These are phyloP conservation scores for Cryptosporidium viatorum DNA, from an alignment of 169 alveolate species.

Conservation along the genomic window DNA sequence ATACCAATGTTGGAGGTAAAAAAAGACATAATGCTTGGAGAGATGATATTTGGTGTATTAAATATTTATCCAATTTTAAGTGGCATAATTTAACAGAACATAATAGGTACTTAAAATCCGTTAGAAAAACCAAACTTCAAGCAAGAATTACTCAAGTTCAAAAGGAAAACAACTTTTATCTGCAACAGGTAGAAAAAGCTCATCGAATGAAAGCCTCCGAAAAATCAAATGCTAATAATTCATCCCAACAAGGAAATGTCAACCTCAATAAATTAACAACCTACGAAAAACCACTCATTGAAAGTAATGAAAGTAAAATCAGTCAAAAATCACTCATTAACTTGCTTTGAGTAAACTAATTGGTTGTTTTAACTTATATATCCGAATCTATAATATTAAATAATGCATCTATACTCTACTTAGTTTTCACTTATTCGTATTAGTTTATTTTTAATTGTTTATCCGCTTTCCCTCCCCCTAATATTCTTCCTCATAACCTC, in stretches of 20 bases:
- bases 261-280: neutral
- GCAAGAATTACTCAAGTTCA: constrained; percentile 80
- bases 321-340: constrained; percentile 25
- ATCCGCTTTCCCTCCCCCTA: neutral
- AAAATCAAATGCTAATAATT: neutral
- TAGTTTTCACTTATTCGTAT: neutral
- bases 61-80: constrained; percentile 89
- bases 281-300: neutral
- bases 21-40: constrained; percentile 88
- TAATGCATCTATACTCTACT: neutral
- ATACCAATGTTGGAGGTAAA: constrained; percentile 90
- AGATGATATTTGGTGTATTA: constrained; percentile 92
- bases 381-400: no score
- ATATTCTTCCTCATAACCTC: neutral
- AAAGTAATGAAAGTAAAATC: constrained; percentile 65
- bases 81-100: constrained; percentile 89
- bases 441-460: neutral
- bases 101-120: constrained; percentile 82
- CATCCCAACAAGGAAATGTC: neutral
- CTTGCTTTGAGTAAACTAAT: neutral
- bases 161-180: constrained; percentile 82
- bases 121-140: constrained; percentile 82
- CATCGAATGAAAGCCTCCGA: constrained; percentile 6
- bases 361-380: neutral
- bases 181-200: constrained; percentile 80